Conservation (phyloP, 495 filamentous ascomycete genomes). For the Hypoxylon crocopeplum region DNA sequence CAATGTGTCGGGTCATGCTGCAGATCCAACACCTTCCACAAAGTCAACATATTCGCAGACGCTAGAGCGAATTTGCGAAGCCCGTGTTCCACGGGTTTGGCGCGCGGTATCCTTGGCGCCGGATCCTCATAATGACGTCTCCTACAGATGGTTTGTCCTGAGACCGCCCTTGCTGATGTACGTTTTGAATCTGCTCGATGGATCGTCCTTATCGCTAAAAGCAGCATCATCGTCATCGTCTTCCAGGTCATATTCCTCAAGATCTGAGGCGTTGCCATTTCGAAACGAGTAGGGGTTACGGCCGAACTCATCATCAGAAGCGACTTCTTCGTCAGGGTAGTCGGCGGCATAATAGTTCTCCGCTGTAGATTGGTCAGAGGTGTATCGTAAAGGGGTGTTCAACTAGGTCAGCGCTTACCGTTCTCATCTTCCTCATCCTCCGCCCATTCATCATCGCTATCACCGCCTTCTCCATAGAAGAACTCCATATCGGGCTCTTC, state of each 20-base stretch:
- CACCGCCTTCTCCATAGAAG: constrained; percentile 55
- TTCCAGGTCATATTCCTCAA: constrained; percentile 48
- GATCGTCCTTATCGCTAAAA: constrained; percentile 26
- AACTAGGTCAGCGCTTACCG: constrained; percentile 43
- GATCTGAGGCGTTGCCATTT: constrained; percentile 53
- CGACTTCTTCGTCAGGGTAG: constrained; percentile 64
- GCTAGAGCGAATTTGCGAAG: constrained; percentile 7
- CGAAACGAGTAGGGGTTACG: constrained; percentile 53
- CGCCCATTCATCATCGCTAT: constrained; percentile 53
- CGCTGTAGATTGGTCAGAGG: constrained; percentile 43
- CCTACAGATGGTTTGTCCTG: constrained; percentile 26
- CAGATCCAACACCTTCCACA: constrained; percentile 15
- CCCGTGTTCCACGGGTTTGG: constrained; percentile 11
- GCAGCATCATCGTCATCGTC: constrained; percentile 31
- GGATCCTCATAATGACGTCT: not conserved
- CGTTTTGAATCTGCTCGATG: constrained; percentile 26
- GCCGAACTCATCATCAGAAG: constrained; percentile 59
- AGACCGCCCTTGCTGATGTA: constrained; percentile 33
- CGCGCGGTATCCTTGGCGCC: constrained; percentile 16
- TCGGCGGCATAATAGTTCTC: constrained; percentile 62
- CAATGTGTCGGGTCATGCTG: constrained; percentile 11
- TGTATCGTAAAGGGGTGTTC: not conserved
- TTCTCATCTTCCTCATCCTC: constrained; percentile 65
- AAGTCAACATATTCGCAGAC: constrained; percentile 8
- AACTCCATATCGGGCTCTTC: constrained; percentile 58